A percentile compares a stretch with the other conserved stretches of the same genome.
These are phyloP conservation scores for Arthroderma sp. DNA, from an alignment of 2,329 filamentous ascomycete species.

Conservation along the genomic window DNA sequence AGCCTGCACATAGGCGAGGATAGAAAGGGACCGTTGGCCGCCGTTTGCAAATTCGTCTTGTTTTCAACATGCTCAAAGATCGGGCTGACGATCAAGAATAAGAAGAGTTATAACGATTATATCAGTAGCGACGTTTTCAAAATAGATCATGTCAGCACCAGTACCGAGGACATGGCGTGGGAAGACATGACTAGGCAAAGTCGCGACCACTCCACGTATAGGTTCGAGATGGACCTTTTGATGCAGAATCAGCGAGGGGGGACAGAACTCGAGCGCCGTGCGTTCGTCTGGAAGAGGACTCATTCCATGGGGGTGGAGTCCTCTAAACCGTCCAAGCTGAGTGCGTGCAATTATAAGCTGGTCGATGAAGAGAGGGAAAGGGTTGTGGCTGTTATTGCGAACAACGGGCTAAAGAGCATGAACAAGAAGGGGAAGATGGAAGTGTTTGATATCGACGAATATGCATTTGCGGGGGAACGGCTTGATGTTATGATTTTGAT, in stretches of 20 bases:
- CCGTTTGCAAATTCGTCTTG: constrained; percentile 24
- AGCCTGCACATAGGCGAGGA: constrained; percentile 23
- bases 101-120: background rate
- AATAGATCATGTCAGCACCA: constrained; percentile 13
- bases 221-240: constrained; percentile 20
- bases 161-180: constrained; percentile 18
- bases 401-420: constrained; percentile 19
- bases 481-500: constrained; percentile 24
- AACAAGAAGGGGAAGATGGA: constrained; percentile 25
- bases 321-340: constrained; percentile 16
- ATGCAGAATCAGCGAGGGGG: background rate
- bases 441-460: constrained; percentile 18
- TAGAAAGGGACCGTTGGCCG: constrained; percentile 20
- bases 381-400: constrained; percentile 24
- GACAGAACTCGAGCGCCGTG: constrained; percentile 6
- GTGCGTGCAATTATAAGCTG: constrained; percentile 24
- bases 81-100: constrained; percentile 22
- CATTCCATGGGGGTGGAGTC: constrained; percentile 20
- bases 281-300: constrained; percentile 27
- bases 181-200: constrained; percentile 22
- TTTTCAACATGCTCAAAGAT: constrained; percentile 25
- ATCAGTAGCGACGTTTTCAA: background rate
- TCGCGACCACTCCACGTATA: constrained; percentile 19
- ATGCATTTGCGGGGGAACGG: constrained; percentile 13
- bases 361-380: constrained; percentile 22